phyloP scores from a whole-genome alignment of 345 rosid species.

The Populus simonii region DNA sequence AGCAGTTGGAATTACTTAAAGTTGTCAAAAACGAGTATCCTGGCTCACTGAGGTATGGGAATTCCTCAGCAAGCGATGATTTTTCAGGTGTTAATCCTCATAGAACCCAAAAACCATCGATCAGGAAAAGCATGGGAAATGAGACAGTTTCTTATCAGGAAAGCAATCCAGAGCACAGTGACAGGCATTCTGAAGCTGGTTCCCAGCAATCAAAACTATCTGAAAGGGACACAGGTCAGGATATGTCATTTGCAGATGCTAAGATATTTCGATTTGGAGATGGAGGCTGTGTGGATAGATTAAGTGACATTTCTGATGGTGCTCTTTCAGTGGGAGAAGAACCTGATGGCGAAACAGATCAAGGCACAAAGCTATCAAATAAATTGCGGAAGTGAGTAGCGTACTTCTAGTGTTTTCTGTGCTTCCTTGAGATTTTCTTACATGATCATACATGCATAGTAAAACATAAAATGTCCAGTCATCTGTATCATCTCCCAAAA shows the following conservation, averaged over 20 bases:
- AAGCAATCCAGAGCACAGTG: slow-evolving; percentile 12
- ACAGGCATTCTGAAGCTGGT: slow-evolving; percentile 26
- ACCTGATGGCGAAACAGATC: slow-evolving; percentile 40
- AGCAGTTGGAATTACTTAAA: slow-evolving; percentile 58
- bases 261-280: slow-evolving; percentile 28
- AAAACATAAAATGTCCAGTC: too few species aligned
- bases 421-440: neutral
- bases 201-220: slow-evolving; percentile 18
- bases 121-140: neutral
- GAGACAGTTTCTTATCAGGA: slow-evolving; percentile 29
- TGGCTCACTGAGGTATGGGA: slow-evolving; percentile 18
- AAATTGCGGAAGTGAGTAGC: slow-evolving; percentile 41
- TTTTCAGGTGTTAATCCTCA: neutral
- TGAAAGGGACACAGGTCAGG: slow-evolving; percentile 3
- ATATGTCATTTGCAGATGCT: slow-evolving; percentile 10
- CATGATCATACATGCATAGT: neutral
- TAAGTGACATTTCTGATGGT: slow-evolving; percentile 42
- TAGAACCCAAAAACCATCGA: neutral
- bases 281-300: slow-evolving; percentile 41
- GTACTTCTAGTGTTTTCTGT: neutral
- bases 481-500: too few species aligned
- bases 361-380: slow-evolving; percentile 27
- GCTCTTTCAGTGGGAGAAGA: slow-evolving; percentile 44
- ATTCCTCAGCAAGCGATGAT: slow-evolving; percentile 20
- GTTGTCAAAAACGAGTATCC: slow-evolving; percentile 45